A percentile compares a stretch with the other conserved stretches of the same genome.
Conservation (phyloP, 805 yeast species). For the Candida tammaniensis region DNA sequence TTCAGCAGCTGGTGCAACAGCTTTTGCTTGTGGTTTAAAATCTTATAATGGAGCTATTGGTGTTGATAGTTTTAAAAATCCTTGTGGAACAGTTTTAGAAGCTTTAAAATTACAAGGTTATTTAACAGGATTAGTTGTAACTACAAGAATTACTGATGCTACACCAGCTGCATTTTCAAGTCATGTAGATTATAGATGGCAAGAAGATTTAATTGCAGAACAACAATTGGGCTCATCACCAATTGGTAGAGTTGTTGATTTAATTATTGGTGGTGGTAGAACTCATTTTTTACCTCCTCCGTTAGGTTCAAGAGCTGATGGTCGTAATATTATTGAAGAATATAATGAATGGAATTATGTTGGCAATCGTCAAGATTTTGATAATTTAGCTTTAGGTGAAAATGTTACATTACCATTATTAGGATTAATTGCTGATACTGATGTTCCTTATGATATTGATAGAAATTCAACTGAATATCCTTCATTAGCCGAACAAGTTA, state of each 20-base stretch:
- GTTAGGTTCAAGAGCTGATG: conserved; percentile 73
- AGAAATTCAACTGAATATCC: conserved; percentile 62
- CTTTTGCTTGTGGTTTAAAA: conserved; percentile 80
- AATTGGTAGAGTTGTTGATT: conserved; percentile 73
- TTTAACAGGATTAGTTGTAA: conserved; percentile 84
- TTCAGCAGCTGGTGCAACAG: conserved; percentile 96
- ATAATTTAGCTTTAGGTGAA: conserved; percentile 49
- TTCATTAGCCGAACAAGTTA: conserved; percentile 72
- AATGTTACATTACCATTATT: conserved; percentile 72
- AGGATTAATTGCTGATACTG: conserved; percentile 69
- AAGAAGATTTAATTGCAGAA: conserved; percentile 82
- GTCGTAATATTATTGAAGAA: conserved; percentile 60
- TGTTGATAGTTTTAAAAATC: conserved; percentile 60
- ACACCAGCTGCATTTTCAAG: conserved; percentile 88
- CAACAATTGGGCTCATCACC: conserved; percentile 80
- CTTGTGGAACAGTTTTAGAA: conserved; percentile 86
- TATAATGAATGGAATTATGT: conserved; percentile 62
- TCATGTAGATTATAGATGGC: conserved; percentile 70
- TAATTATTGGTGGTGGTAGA: conserved; percentile 89
- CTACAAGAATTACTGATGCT: conserved; percentile 89
- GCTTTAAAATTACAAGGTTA: conserved; percentile 81
- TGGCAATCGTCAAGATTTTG: conserved; percentile 58
- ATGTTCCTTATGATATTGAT: conserved; percentile 84
- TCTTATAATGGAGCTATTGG: conserved; percentile 88
- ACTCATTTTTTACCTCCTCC: conserved; percentile 66